Evolutionary conservation across 352 stramenopile species (phyloP), one percentile per base, ranked within the genome.

Genomic region (Peronospora belbahrii): DNA sequence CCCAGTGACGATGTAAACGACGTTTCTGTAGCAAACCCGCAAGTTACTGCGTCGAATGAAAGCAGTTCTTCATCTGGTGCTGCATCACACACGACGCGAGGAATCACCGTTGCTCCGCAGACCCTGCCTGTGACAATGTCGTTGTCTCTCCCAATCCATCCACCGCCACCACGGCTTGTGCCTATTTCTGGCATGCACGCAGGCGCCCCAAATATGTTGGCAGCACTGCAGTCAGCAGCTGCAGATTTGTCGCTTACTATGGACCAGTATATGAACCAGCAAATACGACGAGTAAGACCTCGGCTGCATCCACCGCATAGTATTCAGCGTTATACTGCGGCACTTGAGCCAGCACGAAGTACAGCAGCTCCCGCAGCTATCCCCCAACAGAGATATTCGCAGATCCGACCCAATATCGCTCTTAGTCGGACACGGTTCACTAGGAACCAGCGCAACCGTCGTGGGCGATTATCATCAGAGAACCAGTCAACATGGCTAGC

Each of bases 401-500:
- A 88, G 43, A 89, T 93, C 39, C 78, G 81, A 24, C 81, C 81
- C 15, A 89, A 90, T 56, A 93, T 93, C 28, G 81, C 81, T 31
- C 62, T 88, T 22, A 90, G 78, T 58, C 70, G 79, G 39, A 90
- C 74, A 28, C 64, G 78, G 10, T 85, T 87, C 28, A 88, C 81
- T 33, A 61, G 74, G 18, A 85, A 78, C 32, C 81, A 93, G 42
- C 73, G 81, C 13, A 83, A 68, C 14, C 72, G 84, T 37, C 72
- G 81, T 15, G 78, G 79, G 0, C 70, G 72, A 27, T 63, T 93
- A 24, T 82, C 78, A 1, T 78, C 79, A 1, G 71, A 93, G 44
- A 83, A 89, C 37, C 81, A 93, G 56, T 93, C 81, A 36, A 93
- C 81, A 5, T 93, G 81, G 81, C 52, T 93, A 7, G 79, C 81